Conservation (phyloP, 768 basidiomycete species). For the Suillus decipiens region DNA sequence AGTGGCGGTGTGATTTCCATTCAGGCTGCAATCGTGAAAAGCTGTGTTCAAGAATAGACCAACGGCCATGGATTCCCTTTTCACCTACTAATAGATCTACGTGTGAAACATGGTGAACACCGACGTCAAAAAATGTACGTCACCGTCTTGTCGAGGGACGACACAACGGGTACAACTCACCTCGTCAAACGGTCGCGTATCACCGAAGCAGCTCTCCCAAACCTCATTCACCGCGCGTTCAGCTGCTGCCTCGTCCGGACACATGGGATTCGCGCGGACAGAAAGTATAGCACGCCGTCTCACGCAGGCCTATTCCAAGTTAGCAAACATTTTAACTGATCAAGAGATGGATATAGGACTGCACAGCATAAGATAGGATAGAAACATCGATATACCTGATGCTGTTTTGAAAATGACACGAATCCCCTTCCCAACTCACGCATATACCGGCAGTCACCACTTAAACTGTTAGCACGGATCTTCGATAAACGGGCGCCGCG, state of each 20-base stretch:
- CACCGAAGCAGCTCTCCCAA: conserved; percentile 94
- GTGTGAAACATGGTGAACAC: conserved; percentile 21
- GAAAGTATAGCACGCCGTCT: conserved; percentile 84
- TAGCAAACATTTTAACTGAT: conserved; percentile 8
- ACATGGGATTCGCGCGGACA: conserved; percentile 78
- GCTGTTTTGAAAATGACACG: conserved; percentile 86
- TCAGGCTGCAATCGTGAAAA: background rate
- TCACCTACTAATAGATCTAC: conserved; percentile 33
- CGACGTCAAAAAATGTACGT: conserved; percentile 1
- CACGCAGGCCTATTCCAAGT: conserved; percentile 71
- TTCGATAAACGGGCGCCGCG: conserved; percentile 34
- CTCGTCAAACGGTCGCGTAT: conserved; percentile 98
- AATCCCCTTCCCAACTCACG: conserved; percentile 81
- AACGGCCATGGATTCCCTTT: conserved; percentile 3
- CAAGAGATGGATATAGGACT: conserved; percentile 13
- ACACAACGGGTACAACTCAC: conserved; percentile 38
- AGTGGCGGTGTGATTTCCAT: background rate
- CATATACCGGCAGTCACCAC: conserved; percentile 88
- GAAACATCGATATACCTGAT: conserved; percentile 61
- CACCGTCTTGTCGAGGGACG: background rate
- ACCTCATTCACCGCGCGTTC: conserved; percentile 94
- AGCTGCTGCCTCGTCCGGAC: conserved; percentile 73
- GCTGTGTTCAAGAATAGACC: conserved; percentile 10
- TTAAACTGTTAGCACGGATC: conserved; percentile 94
- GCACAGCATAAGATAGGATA: conserved; percentile 12